Evolutionary conservation across 805 yeast genomes (phyloP).

Genomic region (Kodamaea sagamina): DNA sequence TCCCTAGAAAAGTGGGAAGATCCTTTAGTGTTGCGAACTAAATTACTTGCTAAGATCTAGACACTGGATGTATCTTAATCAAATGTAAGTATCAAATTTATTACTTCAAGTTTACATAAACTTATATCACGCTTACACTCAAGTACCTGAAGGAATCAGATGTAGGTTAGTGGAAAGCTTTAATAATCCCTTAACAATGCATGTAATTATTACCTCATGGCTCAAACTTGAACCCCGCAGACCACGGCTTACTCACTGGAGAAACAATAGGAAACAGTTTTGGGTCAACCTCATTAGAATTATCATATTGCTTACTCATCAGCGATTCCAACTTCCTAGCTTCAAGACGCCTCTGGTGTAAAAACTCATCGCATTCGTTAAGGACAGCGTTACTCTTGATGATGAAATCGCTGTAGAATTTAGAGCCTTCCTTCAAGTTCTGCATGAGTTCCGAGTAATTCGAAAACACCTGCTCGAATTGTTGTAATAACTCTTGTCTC

Average conservation of each 20-base stretch:
- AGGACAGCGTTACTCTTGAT: constrained; percentile 46
- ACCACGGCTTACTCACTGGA: constrained; percentile 3
- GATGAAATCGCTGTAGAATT: constrained; percentile 67
- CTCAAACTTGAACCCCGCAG: neutral
- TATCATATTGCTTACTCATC: neutral
- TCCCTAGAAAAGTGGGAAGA: too few species aligned
- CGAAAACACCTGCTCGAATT: constrained; percentile 50
- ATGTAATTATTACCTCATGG: too few species aligned
- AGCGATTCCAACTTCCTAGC: constrained; percentile 50
- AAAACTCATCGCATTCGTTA: constrained; percentile 52
- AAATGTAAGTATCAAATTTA: too few species aligned
- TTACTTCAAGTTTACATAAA: too few species aligned
- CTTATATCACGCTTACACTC: too few species aligned
- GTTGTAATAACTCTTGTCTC: constrained; percentile 53
- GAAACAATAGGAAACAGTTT: constrained; percentile 3
- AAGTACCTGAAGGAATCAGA: too few species aligned
- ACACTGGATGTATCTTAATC: too few species aligned
- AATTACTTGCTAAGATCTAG: too few species aligned
- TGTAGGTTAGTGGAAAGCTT: too few species aligned
- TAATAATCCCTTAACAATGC: too few species aligned
- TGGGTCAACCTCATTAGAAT: constrained; percentile 1
- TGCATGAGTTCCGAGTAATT: constrained; percentile 56
- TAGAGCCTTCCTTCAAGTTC: constrained; percentile 66
- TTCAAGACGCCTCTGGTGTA: constrained; percentile 51
- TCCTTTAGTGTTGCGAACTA: too few species aligned